Evolutionary conservation across 495 filamentous ascomycete species (phyloP).

Genomic region (Aspergillus leporis): DNA sequence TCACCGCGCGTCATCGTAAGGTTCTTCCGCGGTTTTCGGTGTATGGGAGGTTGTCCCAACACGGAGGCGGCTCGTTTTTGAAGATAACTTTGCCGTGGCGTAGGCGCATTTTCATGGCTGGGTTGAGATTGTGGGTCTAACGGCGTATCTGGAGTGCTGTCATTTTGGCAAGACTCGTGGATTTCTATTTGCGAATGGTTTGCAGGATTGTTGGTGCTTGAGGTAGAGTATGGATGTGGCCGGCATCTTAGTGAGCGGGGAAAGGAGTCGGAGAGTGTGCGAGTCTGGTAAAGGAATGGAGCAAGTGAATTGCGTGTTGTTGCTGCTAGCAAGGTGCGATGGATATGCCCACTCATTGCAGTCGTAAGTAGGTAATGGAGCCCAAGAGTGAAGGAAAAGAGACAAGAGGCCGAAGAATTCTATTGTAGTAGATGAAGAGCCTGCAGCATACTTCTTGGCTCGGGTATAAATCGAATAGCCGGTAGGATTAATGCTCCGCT

Average conservation of each 20-base stretch:
- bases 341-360: slow-evolving; percentile 14
- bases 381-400: not conserved
- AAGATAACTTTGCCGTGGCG: slow-evolving; percentile 28
- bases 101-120: not conserved
- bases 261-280: slow-evolving; percentile 47
- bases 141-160: not conserved
- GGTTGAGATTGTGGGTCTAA: not conserved
- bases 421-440: not conserved
- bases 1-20: slow-evolving; percentile 28
- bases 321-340: slow-evolving; percentile 23
- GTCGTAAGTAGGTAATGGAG: not conserved
- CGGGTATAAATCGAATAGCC: not conserved
- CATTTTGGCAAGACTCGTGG: not conserved
- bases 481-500: not conserved
- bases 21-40: not conserved
- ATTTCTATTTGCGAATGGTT: slow-evolving; percentile 9
- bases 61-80: slow-evolving; percentile 25
- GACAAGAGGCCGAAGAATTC: not conserved
- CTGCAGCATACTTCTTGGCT: not conserved
- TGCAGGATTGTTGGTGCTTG: slow-evolving; percentile 7
- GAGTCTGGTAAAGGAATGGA: slow-evolving; percentile 74
- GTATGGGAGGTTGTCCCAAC: not conserved
- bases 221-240: slow-evolving; percentile 13
- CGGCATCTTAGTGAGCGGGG: slow-evolving; percentile 13
- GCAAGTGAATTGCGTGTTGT: slow-evolving; percentile 34